Evolutionary conservation across 148 eudicot genomes (phyloP).

Genomic region (Camellia sinensis): DNA sequence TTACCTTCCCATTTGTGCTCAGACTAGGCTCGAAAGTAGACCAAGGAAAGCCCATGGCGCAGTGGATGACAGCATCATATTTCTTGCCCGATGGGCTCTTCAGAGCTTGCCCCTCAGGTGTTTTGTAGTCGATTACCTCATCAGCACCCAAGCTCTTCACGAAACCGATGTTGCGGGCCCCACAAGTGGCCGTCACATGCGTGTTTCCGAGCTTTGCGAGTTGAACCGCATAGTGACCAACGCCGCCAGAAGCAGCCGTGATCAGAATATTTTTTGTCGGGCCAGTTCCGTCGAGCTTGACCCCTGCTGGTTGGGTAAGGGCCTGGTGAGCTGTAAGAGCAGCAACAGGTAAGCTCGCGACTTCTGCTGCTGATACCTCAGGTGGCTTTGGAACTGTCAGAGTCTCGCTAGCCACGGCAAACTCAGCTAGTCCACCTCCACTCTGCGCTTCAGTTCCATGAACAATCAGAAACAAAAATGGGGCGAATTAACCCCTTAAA

Average conservation of each 20-base stretch:
- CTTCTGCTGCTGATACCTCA: conserved; percentile 73
- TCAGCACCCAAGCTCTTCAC: conserved; percentile 75
- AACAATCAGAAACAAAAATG: not conserved
- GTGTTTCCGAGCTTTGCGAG: conserved; percentile 81
- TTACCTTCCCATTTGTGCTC: conserved; percentile 52
- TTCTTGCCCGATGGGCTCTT: conserved; percentile 71
- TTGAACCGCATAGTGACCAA: conserved; percentile 78
- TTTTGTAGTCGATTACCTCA: conserved; percentile 75
- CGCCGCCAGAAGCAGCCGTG: conserved; percentile 77
- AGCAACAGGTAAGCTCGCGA: conserved; percentile 53
- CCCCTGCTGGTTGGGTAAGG: conserved; percentile 44
- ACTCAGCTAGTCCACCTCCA: conserved; percentile 80
- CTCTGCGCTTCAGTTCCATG: conserved; percentile 25
- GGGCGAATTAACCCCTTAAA: not conserved
- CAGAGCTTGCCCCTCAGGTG: conserved; percentile 66
- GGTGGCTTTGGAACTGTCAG: conserved; percentile 50
- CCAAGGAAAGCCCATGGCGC: conserved; percentile 60
- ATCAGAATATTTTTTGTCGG: conserved; percentile 55
- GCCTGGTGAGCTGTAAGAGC: conserved; percentile 69
- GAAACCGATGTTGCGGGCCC: conserved; percentile 62
- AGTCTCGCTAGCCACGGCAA: conserved; percentile 53
- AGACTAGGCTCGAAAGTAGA: conserved; percentile 57
- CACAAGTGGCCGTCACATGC: conserved; percentile 76
- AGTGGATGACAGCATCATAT: conserved; percentile 65
- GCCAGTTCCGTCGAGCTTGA: conserved; percentile 58